A percentile compares a stretch with the other conserved stretches of the same genome.
Evolutionary conservation across 2,329 filamentous ascomycete species (phyloP).

Genomic region (Pyrenophora teres): DNA sequence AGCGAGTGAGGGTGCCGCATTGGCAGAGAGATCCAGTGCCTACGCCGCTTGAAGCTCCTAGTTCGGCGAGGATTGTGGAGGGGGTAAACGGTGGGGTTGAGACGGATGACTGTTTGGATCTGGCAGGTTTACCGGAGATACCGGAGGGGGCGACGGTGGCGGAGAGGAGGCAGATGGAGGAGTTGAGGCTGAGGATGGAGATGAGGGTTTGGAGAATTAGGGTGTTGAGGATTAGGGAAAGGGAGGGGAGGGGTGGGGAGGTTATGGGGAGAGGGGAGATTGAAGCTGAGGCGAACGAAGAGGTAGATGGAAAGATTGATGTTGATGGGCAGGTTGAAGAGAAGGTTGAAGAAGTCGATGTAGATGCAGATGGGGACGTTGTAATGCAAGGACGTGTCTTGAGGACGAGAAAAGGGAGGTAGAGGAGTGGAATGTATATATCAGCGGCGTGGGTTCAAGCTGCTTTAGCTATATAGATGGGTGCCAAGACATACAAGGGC

Average conservation of each 20-base stretch:
- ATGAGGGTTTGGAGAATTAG: slow-evolving; percentile 10
- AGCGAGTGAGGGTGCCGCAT: slow-evolving; percentile 2
- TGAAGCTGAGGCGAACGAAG: not conserved
- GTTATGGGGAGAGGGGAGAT: not conserved
- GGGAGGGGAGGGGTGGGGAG: not conserved
- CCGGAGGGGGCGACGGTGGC: not conserved
- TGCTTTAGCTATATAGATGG: too few relatives aligned
- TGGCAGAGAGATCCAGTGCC: slow-evolving; percentile 4
- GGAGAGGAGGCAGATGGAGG: slow-evolving; percentile 6
- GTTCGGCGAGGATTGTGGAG: not conserved
- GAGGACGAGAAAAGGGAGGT: slow-evolving; percentile 1
- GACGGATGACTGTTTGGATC: not conserved
- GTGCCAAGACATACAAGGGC: too few relatives aligned
- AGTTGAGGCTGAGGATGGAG: slow-evolving; percentile 8
- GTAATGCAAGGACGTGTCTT: not conserved
- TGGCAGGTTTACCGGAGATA: not conserved
- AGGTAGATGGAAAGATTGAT: not conserved
- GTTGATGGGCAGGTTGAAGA: not conserved
- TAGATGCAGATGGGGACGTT: not conserved
- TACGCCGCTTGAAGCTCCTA: not conserved
- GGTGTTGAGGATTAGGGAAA: slow-evolving; percentile 4
- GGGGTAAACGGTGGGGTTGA: too few relatives aligned
- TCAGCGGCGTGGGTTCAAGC: not conserved
- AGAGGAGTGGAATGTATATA: not conserved
- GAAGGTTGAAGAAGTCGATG: not conserved